Percentiles rank a stretch among this genome's conserved stretches.
Conservation (phyloP, 2,329 filamentous ascomycete species). For the Aureobasidium sp. region DNA sequence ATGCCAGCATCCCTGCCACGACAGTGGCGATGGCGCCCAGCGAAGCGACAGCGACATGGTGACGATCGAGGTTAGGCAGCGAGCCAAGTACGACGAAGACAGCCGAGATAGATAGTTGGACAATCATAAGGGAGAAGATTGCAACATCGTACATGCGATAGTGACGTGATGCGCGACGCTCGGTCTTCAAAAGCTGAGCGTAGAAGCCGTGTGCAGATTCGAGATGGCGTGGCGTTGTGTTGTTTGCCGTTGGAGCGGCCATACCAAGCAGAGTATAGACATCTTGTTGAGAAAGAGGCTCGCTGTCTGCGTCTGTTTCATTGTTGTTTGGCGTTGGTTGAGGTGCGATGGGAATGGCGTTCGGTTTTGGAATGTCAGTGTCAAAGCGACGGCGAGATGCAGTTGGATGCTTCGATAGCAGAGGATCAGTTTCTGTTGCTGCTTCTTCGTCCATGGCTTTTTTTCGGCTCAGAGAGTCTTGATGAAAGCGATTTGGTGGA, state of each 20-base stretch:
- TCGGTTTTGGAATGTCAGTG: not conserved
- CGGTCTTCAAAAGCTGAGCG: slow-evolving; percentile 15
- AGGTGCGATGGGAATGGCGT: not conserved
- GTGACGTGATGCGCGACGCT: slow-evolving; percentile 20
- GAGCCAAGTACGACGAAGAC: slow-evolving; percentile 29
- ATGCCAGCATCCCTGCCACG: slow-evolving; percentile 24
- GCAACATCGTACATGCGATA: slow-evolving; percentile 24
- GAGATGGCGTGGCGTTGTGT: slow-evolving; percentile 20
- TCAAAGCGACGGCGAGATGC: not conserved
- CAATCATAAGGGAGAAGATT: slow-evolving; percentile 22
- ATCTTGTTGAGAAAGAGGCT: slow-evolving; percentile 17
- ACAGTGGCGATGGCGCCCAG: slow-evolving; percentile 26
- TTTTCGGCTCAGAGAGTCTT: not conserved
- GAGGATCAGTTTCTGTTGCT: slow-evolving; percentile 5
- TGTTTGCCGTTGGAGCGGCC: slow-evolving; percentile 15
- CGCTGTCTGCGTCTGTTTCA: slow-evolving; percentile 15
- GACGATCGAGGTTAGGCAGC: slow-evolving; percentile 15
- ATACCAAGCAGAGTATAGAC: slow-evolving; percentile 26
- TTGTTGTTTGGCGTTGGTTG: slow-evolving; percentile 16
- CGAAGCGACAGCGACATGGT: slow-evolving; percentile 24
- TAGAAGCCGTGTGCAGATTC: slow-evolving; percentile 22
- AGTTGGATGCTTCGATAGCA: slow-evolving; percentile 2
- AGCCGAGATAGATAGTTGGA: slow-evolving; percentile 26
- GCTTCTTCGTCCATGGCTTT: not conserved
- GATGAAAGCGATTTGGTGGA: not conserved